phyloP scores from a whole-genome alignment of 768 basidiomycete species.

The Naganishia vaughanmartiniae region DNA sequence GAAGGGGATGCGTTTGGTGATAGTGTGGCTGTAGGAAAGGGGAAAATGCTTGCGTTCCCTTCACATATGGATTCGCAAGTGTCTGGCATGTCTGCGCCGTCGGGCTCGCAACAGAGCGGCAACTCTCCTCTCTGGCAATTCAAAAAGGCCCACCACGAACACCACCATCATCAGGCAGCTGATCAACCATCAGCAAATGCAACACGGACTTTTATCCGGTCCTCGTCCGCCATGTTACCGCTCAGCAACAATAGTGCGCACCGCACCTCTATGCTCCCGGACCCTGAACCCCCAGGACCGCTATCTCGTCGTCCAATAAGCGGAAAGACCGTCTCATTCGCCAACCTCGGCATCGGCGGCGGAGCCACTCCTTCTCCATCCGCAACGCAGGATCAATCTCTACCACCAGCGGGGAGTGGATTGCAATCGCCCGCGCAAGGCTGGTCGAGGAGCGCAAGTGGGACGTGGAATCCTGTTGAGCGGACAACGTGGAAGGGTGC shows the following conservation, averaged over 20 bases:
- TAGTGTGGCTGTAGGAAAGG: background rate
- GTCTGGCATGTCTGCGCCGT: background rate
- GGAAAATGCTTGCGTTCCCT: background rate
- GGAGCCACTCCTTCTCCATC: background rate
- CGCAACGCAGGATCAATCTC: background rate
- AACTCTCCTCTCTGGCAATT: slow-evolving; percentile 2
- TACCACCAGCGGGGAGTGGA: background rate
- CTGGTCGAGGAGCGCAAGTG: slow-evolving; percentile 9
- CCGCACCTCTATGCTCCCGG: background rate
- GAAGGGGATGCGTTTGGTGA: background rate
- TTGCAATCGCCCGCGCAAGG: background rate
- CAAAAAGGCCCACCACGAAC: background rate
- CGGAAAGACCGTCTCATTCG: slow-evolving; percentile 10
- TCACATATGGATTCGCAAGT: background rate
- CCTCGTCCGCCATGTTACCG: slow-evolving; percentile 5
- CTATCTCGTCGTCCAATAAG: background rate
- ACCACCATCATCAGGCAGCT: background rate
- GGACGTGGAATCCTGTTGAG: slow-evolving; percentile 9
- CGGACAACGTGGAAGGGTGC: slow-evolving; percentile 7
- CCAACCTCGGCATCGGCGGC: background rate
- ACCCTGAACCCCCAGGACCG: background rate
- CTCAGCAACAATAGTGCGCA: background rate
- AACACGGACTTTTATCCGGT: slow-evolving; percentile 1
- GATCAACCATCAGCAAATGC: background rate
- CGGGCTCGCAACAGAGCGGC: background rate